Conservation (phyloP, 352 stramenopile genomes). For the Halophytophthora batemanensis region DNA sequence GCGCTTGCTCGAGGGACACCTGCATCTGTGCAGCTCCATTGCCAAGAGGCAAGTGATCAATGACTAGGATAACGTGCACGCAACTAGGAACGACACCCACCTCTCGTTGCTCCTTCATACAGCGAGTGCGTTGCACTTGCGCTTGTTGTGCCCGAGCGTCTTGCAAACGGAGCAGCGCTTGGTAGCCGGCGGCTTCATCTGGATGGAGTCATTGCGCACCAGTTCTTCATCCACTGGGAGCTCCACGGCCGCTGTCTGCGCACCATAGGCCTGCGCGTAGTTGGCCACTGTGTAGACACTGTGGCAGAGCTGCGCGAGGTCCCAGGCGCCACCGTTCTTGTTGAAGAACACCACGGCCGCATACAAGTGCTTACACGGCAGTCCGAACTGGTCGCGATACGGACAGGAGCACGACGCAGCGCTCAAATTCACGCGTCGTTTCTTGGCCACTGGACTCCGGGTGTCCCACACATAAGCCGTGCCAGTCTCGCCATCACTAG, state of each 20-base stretch:
- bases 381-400: constrained; percentile 28
- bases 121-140: constrained; percentile 26
- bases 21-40: too few species aligned
- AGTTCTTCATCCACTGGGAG: constrained; percentile 46
- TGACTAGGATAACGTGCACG: too few species aligned
- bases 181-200: constrained; percentile 23
- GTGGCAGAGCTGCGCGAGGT: constrained; percentile 30
- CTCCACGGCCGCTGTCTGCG: constrained; percentile 27
- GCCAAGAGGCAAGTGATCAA: too few species aligned
- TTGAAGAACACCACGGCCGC: constrained; percentile 40
- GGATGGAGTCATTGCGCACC: constrained; percentile 33
- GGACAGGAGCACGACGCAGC: constrained; percentile 31
- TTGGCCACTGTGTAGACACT: constrained; percentile 27
- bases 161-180: constrained; percentile 48
- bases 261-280: constrained; percentile 30
- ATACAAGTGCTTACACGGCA: constrained; percentile 42
- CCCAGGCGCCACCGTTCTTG: constrained; percentile 29
- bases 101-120: constrained; percentile 6
- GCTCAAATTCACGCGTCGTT: constrained; percentile 37
- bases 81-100: neutral
- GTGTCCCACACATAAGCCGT: constrained; percentile 39
- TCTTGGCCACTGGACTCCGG: constrained; percentile 24
- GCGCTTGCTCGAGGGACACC: too few species aligned
- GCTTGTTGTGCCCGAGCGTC: constrained; percentile 39
- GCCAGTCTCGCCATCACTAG: constrained; percentile 34